A percentile compares a stretch with the other conserved stretches of the same genome.
These are phyloP conservation scores for Cladosporium sp. DNA, from an alignment of 2,329 filamentous ascomycete species.

Conservation along the genomic window DNA sequence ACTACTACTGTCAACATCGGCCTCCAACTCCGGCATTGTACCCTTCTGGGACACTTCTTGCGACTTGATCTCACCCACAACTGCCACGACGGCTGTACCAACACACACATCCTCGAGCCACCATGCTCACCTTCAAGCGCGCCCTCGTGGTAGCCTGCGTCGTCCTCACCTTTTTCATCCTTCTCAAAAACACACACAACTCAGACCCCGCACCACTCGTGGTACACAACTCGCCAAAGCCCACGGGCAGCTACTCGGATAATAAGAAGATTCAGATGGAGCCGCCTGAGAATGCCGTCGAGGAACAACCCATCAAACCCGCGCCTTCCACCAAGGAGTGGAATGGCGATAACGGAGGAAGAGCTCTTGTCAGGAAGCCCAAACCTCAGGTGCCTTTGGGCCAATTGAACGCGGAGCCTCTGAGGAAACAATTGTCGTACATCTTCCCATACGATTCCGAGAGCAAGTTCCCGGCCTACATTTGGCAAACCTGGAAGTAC, in stretches of 20 bases:
- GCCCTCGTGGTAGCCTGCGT: constrained; percentile 71
- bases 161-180: constrained; percentile 68
- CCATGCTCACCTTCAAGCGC: constrained; percentile 78
- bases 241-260: constrained; percentile 40
- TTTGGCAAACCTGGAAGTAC: constrained; percentile 99
- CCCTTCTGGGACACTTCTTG: background rate
- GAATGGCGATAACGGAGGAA: constrained; percentile 32
- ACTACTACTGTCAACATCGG: background rate
- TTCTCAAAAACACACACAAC: constrained; percentile 64
- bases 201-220: constrained; percentile 24
- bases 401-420: constrained; percentile 70
- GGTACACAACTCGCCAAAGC: constrained; percentile 40
- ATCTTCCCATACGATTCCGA: constrained; percentile 92
- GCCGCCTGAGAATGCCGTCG: constrained; percentile 21
- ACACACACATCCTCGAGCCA: background rate
- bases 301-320: constrained; percentile 27
- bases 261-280: constrained; percentile 39
- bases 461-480: constrained; percentile 90
- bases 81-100: background rate
- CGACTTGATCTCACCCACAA: background rate
- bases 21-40: background rate
- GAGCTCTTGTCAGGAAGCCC: constrained; percentile 44
- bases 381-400: constrained; percentile 64
- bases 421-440: constrained; percentile 81
- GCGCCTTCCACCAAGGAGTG: constrained; percentile 33